Percentiles rank a stretch among this genome's conserved stretches.
Evolutionary conservation across 495 filamentous ascomycete genomes (phyloP).

Genomic region (Parathielavia hyrcaniae): DNA sequence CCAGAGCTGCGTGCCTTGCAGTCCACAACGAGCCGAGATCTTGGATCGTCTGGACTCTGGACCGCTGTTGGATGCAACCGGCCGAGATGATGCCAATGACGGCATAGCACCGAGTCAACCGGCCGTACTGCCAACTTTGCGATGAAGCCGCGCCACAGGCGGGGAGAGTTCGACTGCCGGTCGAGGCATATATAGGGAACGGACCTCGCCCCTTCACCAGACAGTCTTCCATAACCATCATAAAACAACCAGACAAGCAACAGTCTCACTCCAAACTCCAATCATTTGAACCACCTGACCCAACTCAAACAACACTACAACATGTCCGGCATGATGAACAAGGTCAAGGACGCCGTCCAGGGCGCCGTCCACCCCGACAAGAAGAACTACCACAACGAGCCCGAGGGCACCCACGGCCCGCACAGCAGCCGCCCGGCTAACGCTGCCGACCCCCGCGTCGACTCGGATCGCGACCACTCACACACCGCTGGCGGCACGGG

Average conservation of each 20-base stretch:
- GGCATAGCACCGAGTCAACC: background rate
- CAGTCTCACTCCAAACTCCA: conserved; percentile 16
- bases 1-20: background rate
- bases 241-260: too few species aligned
- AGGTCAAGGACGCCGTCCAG: conserved; percentile 64
- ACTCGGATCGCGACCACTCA: conserved; percentile 39
- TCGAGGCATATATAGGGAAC: conserved; percentile 16
- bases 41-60: background rate
- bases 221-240: conserved; percentile 3
- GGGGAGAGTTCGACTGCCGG: background rate
- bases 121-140: background rate
- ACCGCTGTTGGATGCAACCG: conserved; percentile 1
- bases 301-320: conserved; percentile 30
- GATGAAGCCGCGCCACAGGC: background rate
- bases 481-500: conserved; percentile 19
- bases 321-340: conserved; percentile 66
- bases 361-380: conserved; percentile 48
- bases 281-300: conserved; percentile 12
- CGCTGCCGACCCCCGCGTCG: conserved; percentile 45
- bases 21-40: background rate
- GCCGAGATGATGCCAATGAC: conserved; percentile 14
- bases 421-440: conserved; percentile 37
- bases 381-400: conserved; percentile 17
- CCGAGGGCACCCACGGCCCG: conserved; percentile 39
- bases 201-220: background rate